phyloP scores from a whole-genome alignment of 2,329 filamentous ascomycete species.

The Orbilia javanica region DNA sequence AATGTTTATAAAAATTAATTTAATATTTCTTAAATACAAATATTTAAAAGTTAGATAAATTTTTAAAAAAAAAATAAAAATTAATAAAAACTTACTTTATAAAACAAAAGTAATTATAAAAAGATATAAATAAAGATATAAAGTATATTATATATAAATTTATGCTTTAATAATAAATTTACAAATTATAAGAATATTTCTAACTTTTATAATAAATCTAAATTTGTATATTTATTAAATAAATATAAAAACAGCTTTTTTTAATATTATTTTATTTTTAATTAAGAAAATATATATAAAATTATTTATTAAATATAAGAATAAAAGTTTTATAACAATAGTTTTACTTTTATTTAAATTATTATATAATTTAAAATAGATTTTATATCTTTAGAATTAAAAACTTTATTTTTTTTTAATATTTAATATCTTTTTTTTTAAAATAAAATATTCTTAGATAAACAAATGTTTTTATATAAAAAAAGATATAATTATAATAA shows the following conservation, averaged over 20 bases:
- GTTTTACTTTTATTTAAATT: no score
- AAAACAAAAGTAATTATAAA: not conserved
- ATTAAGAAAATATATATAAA: not conserved
- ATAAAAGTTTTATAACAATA: no score
- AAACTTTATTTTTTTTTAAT: conserved; percentile 7
- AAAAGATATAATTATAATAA: not conserved
- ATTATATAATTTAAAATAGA: conserved; percentile 6
- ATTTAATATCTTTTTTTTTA: not conserved
- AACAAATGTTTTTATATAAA: not conserved
- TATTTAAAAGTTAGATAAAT: not conserved
- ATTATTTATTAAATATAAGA: no score
- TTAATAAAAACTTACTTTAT: not conserved
- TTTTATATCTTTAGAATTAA: conserved; percentile 1
- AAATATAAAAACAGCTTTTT: conserved; percentile 16
- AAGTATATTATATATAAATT: no score
- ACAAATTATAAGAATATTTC: no score
- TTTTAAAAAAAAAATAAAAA: not conserved
- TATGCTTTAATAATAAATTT: not conserved
- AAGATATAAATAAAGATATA: no score
- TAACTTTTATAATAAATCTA: not conserved
- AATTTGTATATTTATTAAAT: conserved; percentile 16
- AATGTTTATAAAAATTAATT: no score
- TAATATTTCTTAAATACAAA: no score
- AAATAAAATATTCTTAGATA: not conserved
- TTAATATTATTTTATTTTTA: conserved; percentile 4